phyloP scores from a whole-genome alignment of 306 rosid genomes.

The Lathyrus tuberosus region DNA sequence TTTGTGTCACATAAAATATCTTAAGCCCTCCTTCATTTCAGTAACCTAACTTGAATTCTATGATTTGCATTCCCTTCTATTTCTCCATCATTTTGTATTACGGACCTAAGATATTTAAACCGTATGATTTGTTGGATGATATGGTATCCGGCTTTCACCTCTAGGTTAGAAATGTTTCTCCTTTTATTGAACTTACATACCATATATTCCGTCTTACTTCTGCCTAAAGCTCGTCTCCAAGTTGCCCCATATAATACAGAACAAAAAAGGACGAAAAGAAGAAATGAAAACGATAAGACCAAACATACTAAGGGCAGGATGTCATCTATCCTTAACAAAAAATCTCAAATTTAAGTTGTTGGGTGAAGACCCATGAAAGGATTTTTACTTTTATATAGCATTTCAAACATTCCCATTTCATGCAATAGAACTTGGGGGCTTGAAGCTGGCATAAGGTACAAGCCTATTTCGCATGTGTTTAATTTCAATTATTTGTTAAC shows the following conservation, averaged over 20 bases:
- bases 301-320: conserved; percentile 11
- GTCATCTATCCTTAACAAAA: conserved; percentile 15
- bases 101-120: no score
- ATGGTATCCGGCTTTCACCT: no score
- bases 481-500: conserved; percentile 14
- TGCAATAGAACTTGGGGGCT: conserved; percentile 2
- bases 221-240: no score
- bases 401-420: not conserved
- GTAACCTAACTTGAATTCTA: no score
- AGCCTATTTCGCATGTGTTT: not conserved
- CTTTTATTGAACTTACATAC: no score
- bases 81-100: no score
- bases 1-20: no score
- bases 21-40: no score
- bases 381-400: conserved; percentile 10
- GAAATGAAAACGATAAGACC: not conserved
- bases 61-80: no score
- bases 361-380: not conserved
- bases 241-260: not conserved
- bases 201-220: no score
- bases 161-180: no score
- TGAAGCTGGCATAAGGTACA: not conserved
- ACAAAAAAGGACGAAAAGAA: not conserved
- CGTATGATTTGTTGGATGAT: no score
- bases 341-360: not conserved